A percentile compares a stretch with the other conserved stretches of the same genome.
Evolutionary conservation across 2,329 filamentous ascomycete species (phyloP).

Genomic region (Orbilia ellipsospora): DNA sequence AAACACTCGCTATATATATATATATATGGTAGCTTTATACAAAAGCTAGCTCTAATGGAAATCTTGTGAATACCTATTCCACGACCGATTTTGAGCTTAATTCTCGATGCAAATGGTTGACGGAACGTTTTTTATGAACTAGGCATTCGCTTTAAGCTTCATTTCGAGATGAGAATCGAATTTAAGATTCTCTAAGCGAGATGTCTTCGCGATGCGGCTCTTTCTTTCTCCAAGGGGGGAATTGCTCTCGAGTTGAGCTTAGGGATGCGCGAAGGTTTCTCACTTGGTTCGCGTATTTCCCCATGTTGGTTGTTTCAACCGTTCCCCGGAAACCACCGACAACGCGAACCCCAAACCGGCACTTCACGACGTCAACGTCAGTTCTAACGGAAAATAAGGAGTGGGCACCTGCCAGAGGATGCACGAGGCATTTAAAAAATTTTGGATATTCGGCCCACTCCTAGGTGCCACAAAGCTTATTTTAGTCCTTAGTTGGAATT

Average conservation of each 20-base stretch:
- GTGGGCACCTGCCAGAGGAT: background rate
- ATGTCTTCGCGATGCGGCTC: background rate
- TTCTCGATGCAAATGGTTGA: background rate
- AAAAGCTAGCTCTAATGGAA: too few species aligned
- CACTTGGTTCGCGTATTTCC: background rate
- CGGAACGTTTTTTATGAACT: background rate
- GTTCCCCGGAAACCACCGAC: too few species aligned
- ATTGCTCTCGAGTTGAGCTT: background rate
- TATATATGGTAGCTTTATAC: too few species aligned
- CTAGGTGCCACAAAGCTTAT: background rate
- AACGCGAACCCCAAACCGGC: too few species aligned
- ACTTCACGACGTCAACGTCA: background rate
- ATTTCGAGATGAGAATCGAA: background rate
- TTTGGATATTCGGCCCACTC: too few species aligned
- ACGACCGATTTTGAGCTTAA: background rate
- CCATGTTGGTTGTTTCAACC: background rate
- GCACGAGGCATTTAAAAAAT: background rate
- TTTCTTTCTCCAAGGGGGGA: background rate
- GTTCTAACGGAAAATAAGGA: background rate
- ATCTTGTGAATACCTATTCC: too few species aligned
- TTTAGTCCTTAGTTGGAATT: background rate
- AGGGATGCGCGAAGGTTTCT: background rate
- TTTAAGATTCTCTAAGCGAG: background rate
- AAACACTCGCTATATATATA: background rate
- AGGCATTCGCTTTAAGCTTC: background rate